phyloP scores from a whole-genome alignment of 2,329 filamentous ascomycete genomes.

The Leptoxyphium fumago region DNA sequence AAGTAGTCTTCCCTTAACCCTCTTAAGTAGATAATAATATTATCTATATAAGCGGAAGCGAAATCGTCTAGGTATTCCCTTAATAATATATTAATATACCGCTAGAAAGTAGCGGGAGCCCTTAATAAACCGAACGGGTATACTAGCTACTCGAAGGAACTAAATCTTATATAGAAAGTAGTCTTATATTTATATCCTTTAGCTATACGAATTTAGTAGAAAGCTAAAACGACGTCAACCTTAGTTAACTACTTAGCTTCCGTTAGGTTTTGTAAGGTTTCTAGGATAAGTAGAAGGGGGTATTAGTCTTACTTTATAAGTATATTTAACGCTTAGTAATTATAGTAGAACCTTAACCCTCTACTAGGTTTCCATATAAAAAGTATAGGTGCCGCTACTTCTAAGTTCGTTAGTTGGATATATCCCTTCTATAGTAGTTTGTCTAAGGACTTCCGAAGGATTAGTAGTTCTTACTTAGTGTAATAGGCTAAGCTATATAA shows the following conservation, averaged over 20 bases:
- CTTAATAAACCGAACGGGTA: slow-evolving; percentile 10
- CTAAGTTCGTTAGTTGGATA: background rate
- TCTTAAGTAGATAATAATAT: background rate
- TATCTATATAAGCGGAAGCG: background rate
- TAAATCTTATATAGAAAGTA: slow-evolving; percentile 3
- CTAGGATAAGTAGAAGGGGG: slow-evolving; percentile 18
- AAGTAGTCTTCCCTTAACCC: background rate
- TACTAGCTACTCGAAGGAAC: slow-evolving; percentile 10
- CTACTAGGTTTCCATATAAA: slow-evolving; percentile 8
- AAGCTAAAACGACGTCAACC: slow-evolving; percentile 19
- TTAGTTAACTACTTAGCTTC: slow-evolving; percentile 18
- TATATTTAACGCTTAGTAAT: slow-evolving; percentile 23
- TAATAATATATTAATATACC: slow-evolving; percentile 10
- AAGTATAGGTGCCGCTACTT: background rate
- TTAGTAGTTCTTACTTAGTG: background rate
- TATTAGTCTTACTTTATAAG: slow-evolving; percentile 23
- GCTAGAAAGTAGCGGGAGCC: slow-evolving; percentile 9
- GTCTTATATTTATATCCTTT: slow-evolving; percentile 21
- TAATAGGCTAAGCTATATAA: no score
- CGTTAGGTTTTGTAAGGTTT: slow-evolving; percentile 16
- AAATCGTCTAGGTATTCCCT: slow-evolving; percentile 5
- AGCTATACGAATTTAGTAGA: slow-evolving; percentile 21
- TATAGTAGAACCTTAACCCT: slow-evolving; percentile 18
- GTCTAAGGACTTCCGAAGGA: background rate
- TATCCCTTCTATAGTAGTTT: background rate